Evolutionary conservation across 140 eudicot genomes (phyloP).

Genomic region (Stevia rebaudiana): DNA sequence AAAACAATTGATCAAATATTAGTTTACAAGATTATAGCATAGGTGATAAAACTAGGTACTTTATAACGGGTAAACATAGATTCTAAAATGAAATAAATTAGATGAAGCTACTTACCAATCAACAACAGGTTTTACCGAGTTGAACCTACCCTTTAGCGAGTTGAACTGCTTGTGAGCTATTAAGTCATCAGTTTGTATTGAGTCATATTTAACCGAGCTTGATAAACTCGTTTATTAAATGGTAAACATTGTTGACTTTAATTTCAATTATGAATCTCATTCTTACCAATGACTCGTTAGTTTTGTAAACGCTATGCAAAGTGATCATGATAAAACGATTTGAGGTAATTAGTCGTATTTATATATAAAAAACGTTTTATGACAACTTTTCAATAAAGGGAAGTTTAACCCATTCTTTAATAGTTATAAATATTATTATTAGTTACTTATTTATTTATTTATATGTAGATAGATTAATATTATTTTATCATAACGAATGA

Average conservation of each 20-base stretch:
- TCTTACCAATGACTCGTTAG: background rate
- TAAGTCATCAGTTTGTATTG: too few species aligned
- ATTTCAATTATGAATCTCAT: background rate
- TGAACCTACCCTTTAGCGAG: too few species aligned
- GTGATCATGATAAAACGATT: background rate
- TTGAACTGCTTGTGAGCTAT: too few species aligned
- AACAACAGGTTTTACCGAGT: too few species aligned
- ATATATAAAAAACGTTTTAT: background rate
- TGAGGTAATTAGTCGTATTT: background rate
- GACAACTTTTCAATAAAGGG: background rate
- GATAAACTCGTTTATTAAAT: too few species aligned
- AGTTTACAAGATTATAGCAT: background rate
- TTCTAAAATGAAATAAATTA: background rate
- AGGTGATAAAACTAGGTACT: background rate
- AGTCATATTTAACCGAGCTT: too few species aligned
- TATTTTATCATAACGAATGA: constrained; percentile 9
- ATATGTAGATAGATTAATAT: background rate
- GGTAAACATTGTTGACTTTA: too few species aligned
- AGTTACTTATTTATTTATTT: background rate
- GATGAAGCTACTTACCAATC: background rate
- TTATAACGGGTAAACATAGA: background rate
- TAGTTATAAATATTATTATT: background rate
- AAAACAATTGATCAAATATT: background rate
- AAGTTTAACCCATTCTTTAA: background rate
- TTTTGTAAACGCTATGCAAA: background rate